A percentile compares a stretch with the other conserved stretches of the same genome.
Evolutionary conservation across 2,329 filamentous ascomycete genomes (phyloP).

Genomic region (Nemania sp.): DNA sequence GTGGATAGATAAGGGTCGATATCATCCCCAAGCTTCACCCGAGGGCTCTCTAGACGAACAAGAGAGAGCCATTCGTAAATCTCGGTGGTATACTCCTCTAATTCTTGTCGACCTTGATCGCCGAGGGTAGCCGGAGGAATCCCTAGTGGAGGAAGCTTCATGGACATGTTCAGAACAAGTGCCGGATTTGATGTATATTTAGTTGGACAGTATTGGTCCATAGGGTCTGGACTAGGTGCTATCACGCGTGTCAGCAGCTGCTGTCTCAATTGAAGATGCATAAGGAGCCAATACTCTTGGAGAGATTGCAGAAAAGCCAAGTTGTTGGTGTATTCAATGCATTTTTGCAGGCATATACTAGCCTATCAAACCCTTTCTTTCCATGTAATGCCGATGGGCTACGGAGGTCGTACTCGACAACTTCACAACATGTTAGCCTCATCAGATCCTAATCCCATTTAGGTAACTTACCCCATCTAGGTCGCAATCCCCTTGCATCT

Average conservation of each 20-base stretch:
- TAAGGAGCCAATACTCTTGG: slow-evolving; percentile 56
- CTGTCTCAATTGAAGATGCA: not conserved
- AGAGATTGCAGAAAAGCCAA: slow-evolving; percentile 83
- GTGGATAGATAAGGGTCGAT: slow-evolving; percentile 77
- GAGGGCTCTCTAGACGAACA: slow-evolving; percentile 73
- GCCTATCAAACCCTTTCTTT: slow-evolving; percentile 83
- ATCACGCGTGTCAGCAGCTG: slow-evolving; percentile 34
- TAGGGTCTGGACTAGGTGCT: slow-evolving; percentile 64
- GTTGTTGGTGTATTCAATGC: slow-evolving; percentile 74
- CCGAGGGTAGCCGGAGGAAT: slow-evolving; percentile 51
- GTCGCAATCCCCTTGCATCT: slow-evolving; percentile 70
- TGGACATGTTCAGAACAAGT: slow-evolving; percentile 46
- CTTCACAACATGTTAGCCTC: slow-evolving; percentile 59
- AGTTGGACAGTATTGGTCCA: slow-evolving; percentile 59
- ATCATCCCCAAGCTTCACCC: slow-evolving; percentile 66
- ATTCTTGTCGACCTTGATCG: slow-evolving; percentile 58
- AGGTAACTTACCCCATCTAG: slow-evolving; percentile 74
- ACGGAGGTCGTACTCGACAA: slow-evolving; percentile 81
- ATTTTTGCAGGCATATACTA: slow-evolving; percentile 82
- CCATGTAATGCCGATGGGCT: slow-evolving; percentile 82
- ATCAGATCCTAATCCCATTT: slow-evolving; percentile 8
- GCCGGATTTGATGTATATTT: slow-evolving; percentile 55
- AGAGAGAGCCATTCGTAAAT: slow-evolving; percentile 82
- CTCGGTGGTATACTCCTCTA: slow-evolving; percentile 73
- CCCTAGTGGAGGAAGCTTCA: slow-evolving; percentile 52